Evolutionary conservation across 306 rosid species (phyloP).

Genomic region (Corylus avellana): DNA sequence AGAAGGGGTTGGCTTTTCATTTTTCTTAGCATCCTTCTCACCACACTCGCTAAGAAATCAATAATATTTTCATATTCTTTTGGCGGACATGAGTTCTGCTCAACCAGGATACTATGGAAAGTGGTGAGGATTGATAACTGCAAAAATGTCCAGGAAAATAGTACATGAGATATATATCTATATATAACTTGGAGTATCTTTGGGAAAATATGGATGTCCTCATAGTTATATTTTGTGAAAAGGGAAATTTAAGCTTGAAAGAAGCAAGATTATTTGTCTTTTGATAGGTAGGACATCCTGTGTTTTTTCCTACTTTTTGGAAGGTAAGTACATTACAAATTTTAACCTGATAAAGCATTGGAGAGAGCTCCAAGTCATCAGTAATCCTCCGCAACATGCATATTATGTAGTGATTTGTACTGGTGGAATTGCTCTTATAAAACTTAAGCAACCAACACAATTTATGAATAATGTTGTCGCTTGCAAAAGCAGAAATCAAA

Average conservation of each 20-base stretch:
- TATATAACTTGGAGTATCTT: slow-evolving; percentile 11
- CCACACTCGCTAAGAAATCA: slow-evolving; percentile 65
- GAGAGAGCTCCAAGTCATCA: slow-evolving; percentile 82
- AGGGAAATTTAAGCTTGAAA: neutral
- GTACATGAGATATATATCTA: slow-evolving; percentile 26
- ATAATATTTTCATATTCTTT: slow-evolving; percentile 59
- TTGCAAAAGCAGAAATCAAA: slow-evolving; percentile 72
- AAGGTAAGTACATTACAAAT: slow-evolving; percentile 27
- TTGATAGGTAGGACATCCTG: neutral
- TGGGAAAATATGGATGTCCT: neutral
- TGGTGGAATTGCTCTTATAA: slow-evolving; percentile 76
- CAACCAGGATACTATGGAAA: slow-evolving; percentile 71
- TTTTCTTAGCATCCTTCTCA: slow-evolving; percentile 81
- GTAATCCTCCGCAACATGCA: slow-evolving; percentile 67
- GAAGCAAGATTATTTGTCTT: neutral
- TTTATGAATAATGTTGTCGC: slow-evolving; percentile 73
- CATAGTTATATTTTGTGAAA: neutral
- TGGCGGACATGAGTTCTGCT: slow-evolving; percentile 75
- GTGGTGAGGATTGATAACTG: slow-evolving; percentile 80
- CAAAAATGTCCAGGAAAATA: slow-evolving; percentile 29
- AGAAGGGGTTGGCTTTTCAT: slow-evolving; percentile 88
- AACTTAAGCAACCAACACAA: slow-evolving; percentile 95
- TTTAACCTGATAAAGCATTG: slow-evolving; percentile 92
- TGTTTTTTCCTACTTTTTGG: neutral
- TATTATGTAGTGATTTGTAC: slow-evolving; percentile 77